Evolutionary conservation across 2,329 filamentous ascomycete genomes (phyloP).

Genomic region (Exophiala viscosa): DNA sequence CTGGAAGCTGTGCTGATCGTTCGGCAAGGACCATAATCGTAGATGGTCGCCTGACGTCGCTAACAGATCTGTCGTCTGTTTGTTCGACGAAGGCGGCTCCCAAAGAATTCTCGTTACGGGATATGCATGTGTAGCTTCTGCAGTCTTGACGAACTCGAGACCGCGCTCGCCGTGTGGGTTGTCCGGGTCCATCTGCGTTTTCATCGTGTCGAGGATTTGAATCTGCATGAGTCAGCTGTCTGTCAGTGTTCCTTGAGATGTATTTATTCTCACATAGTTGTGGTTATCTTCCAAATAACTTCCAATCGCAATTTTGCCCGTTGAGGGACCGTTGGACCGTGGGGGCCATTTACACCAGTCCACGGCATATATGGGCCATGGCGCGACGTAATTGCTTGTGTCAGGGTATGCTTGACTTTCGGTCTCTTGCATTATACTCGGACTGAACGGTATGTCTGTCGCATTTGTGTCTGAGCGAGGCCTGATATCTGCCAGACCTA

Average conservation of each 20-base stretch:
- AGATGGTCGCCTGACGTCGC: slow-evolving; percentile 94
- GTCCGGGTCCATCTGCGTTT: slow-evolving; percentile 65
- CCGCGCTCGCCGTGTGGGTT: slow-evolving; percentile 69
- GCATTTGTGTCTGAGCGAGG: slow-evolving; percentile 79
- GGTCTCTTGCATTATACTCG: slow-evolving; percentile 59
- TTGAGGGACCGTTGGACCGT: slow-evolving; percentile 60
- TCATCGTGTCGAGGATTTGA: slow-evolving; percentile 90
- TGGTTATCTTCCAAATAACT: slow-evolving; percentile 98
- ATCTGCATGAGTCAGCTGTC: slow-evolving; percentile 57
- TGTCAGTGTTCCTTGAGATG: slow-evolving; percentile 10
- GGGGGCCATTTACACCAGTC: slow-evolving; percentile 99
- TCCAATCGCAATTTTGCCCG: slow-evolving; percentile 88
- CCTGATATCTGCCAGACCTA: slow-evolving; percentile 87
- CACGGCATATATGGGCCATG: slow-evolving; percentile 93
- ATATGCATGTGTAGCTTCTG: slow-evolving; percentile 96
- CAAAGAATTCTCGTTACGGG: slow-evolving; percentile 92
- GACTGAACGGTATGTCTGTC: slow-evolving; percentile 65
- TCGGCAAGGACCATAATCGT: slow-evolving; percentile 85
- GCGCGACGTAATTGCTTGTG: slow-evolving; percentile 89
- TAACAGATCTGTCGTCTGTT: slow-evolving; percentile 89
- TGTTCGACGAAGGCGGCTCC: slow-evolving; percentile 92
- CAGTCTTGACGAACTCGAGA: slow-evolving; percentile 87
- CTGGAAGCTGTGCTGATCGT: slow-evolving; percentile 44
- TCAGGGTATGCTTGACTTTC: slow-evolving; percentile 61
- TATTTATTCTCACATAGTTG: slow-evolving; percentile 71